These are phyloP conservation scores for Aciculosporium take DNA, from an alignment of 2,329 filamentous ascomycete species.

Conservation along the genomic window DNA sequence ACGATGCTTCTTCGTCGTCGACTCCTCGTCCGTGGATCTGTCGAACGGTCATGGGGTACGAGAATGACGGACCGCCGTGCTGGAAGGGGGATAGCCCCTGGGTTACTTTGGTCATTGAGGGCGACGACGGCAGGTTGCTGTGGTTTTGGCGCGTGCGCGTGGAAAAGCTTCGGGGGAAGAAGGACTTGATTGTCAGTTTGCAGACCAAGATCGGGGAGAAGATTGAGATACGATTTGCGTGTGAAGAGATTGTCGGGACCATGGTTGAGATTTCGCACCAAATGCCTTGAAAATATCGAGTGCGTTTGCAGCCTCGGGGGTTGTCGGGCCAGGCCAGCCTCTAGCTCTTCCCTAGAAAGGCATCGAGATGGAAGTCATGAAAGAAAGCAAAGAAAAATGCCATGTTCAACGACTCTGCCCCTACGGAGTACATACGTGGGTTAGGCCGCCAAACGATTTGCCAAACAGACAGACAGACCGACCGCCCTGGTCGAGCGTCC, in stretches of 20 bases:
- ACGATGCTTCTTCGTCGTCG: constrained; percentile 1
- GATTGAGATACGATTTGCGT: constrained; percentile 57
- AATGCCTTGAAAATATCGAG: constrained; percentile 4
- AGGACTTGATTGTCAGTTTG: constrained; percentile 40
- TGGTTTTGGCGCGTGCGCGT: constrained; percentile 56
- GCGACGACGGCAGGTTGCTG: constrained; percentile 33
- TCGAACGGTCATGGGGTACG: constrained; percentile 53
- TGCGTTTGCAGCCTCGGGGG: neutral
- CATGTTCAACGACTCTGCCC: too few species aligned
- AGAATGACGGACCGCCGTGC: constrained; percentile 45
- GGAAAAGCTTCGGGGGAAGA: constrained; percentile 45
- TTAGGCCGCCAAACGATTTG: too few species aligned
- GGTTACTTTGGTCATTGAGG: constrained; percentile 61
- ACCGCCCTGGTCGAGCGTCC: neutral
- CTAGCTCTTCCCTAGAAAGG: too few species aligned
- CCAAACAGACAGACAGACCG: neutral
- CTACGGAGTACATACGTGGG: too few species aligned
- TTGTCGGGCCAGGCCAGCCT: too few species aligned
- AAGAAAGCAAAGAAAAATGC: neutral
- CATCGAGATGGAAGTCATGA: too few species aligned
- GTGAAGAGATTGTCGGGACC: constrained; percentile 67
- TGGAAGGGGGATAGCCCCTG: constrained; percentile 55
- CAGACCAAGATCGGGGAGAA: constrained; percentile 39
- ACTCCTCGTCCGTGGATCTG: constrained; percentile 25
- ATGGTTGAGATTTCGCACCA: constrained; percentile 16